These are phyloP conservation scores for Heritiera littoralis DNA, from an alignment of 345 rosid genomes.

Conservation along the genomic window DNA sequence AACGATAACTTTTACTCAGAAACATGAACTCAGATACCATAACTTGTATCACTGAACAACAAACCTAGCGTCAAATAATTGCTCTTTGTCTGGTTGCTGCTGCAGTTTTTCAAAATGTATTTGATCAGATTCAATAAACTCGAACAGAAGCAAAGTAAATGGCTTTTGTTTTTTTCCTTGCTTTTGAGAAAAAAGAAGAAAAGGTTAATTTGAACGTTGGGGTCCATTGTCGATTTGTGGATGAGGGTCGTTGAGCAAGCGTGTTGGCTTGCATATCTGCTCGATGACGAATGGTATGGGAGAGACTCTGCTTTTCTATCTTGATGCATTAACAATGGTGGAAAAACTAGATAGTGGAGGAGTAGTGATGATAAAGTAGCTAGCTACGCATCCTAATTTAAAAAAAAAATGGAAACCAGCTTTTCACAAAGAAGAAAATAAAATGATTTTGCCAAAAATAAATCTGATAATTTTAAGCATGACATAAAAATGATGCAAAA, in stretches of 20 bases:
- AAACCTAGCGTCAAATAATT: neutral
- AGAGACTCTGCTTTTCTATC: neutral
- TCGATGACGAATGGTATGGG: constrained; percentile 15
- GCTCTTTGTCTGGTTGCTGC: neutral
- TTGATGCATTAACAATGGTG: constrained; percentile 7
- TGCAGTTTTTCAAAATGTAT: constrained; percentile 12
- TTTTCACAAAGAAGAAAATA: neutral
- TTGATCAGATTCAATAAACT: neutral
- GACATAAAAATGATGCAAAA: too few relatives aligned
- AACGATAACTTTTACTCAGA: constrained; percentile 29
- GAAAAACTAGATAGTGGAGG: constrained; percentile 12
- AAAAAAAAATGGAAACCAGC: neutral
- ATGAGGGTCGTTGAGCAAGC: constrained; percentile 6
- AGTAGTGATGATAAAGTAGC: constrained; percentile 4
- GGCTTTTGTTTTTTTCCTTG: neutral
- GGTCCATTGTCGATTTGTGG: neutral
- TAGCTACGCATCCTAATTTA: neutral
- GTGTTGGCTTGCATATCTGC: neutral
- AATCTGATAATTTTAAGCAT: too few relatives aligned
- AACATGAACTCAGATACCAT: constrained; percentile 26
- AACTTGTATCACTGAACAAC: neutral
- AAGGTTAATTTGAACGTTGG: neutral
- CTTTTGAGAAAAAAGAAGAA: neutral
- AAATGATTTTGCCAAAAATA: neutral
- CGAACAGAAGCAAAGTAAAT: neutral